Conservation (phyloP, 2,329 filamentous ascomycete genomes). For the Phoma herbarum region DNA sequence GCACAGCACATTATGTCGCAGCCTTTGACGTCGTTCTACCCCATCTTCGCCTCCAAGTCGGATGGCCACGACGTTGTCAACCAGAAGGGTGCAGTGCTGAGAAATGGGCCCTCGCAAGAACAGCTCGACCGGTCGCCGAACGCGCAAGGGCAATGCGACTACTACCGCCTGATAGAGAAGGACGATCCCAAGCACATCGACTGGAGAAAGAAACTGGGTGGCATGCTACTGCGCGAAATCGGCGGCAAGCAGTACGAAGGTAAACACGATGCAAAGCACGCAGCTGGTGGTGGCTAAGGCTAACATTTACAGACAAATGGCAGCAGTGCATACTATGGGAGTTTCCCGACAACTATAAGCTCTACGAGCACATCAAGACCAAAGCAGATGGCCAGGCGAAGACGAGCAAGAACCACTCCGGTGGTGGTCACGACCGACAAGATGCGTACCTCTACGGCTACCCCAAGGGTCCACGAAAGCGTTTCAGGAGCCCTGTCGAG, state of each 20-base stretch:
- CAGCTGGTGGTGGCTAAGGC: background rate
- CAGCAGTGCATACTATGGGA: slow-evolving; percentile 60
- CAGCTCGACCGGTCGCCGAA: slow-evolving; percentile 63
- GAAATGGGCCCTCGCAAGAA: slow-evolving; percentile 61
- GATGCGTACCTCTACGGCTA: slow-evolving; percentile 70
- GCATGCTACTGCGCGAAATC: slow-evolving; percentile 65
- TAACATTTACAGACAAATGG: slow-evolving; percentile 48
- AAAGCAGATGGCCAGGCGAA: slow-evolving; percentile 59
- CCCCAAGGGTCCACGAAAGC: slow-evolving; percentile 64
- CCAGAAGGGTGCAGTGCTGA: slow-evolving; percentile 59
- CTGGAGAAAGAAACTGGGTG: slow-evolving; percentile 66
- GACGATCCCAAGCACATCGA: slow-evolving; percentile 64
- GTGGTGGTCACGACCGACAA: slow-evolving; percentile 62
- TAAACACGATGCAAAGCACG: slow-evolving; percentile 9
- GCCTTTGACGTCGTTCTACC: slow-evolving; percentile 57
- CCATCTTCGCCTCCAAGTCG: slow-evolving; percentile 58
- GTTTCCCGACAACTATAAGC: slow-evolving; percentile 64
- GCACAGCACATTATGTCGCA: slow-evolving; percentile 40
- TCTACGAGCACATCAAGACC: slow-evolving; percentile 68
- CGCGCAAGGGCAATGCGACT: slow-evolving; percentile 63
- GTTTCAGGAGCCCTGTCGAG: slow-evolving; percentile 66
- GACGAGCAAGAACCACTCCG: slow-evolving; percentile 59
- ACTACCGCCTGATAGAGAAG: slow-evolving; percentile 60
- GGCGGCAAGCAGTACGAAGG: slow-evolving; percentile 49
- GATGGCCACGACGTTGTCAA: slow-evolving; percentile 60